phyloP scores from a whole-genome alignment of 345 rosid genomes.

The Salix caprea region DNA sequence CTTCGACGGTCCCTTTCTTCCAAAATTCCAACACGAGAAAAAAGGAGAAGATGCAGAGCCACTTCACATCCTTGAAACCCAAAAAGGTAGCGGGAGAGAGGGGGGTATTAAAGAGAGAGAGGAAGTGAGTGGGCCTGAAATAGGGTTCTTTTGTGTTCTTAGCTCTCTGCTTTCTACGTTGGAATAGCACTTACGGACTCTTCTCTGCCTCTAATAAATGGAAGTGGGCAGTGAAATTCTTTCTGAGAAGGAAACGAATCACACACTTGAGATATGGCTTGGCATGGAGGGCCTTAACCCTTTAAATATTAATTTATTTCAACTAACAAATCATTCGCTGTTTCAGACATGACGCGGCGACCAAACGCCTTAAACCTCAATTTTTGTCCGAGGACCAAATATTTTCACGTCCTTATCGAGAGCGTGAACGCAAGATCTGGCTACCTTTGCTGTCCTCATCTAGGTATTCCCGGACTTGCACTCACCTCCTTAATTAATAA shows the following conservation, averaged over 20 bases:
- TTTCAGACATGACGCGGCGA: constrained; percentile 30
- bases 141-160: background rate
- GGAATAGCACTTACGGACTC: constrained; percentile 41
- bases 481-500: too few relatives aligned
- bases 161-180: constrained; percentile 33
- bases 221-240: background rate
- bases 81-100: background rate
- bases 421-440: background rate
- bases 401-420: background rate
- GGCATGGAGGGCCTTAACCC: background rate
- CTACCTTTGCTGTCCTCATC: too few relatives aligned
- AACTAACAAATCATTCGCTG: background rate
- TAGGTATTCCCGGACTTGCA: too few relatives aligned
- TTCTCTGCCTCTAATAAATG: background rate
- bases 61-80: constrained; percentile 13
- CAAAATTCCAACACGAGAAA: constrained; percentile 4
- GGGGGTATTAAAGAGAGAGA: background rate
- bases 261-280: background rate
- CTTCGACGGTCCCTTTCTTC: background rate
- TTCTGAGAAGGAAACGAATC: background rate
- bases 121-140: background rate
- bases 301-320: background rate
- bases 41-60: background rate
- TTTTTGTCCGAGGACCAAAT: background rate
- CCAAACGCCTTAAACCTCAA: constrained; percentile 10